Evolutionary conservation across 495 filamentous ascomycete genomes (phyloP).

Genomic region (Xylaria palmicola): DNA sequence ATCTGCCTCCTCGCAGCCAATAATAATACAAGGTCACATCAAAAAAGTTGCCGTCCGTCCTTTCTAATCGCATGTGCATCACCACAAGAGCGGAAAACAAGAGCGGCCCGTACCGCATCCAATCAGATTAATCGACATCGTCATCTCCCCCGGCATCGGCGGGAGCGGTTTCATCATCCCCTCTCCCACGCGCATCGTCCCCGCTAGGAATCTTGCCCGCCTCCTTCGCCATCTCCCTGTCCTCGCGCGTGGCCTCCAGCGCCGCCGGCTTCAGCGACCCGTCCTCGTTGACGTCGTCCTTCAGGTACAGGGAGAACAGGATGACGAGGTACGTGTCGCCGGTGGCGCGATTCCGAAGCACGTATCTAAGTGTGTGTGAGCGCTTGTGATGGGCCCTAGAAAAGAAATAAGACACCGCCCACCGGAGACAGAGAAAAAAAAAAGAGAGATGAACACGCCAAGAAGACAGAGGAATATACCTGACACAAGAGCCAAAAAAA

Average conservation of each 20-base stretch:
- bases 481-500: background rate
- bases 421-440: background rate
- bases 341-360: constrained; percentile 72
- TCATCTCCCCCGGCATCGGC: background rate
- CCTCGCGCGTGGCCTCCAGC: constrained; percentile 13
- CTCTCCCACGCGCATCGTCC: background rate
- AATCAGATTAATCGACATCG: constrained; percentile 1
- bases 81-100: background rate
- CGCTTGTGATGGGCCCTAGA: constrained; percentile 41
- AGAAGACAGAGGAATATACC: constrained; percentile 13
- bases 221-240: background rate
- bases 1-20: too few relatives aligned
- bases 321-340: constrained; percentile 74
- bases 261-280: constrained; percentile 50
- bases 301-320: constrained; percentile 68
- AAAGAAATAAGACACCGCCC: constrained; percentile 10
- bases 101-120: background rate
- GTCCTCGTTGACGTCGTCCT: constrained; percentile 60
- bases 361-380: constrained; percentile 77
- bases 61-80: too few relatives aligned
- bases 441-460: constrained; percentile 8
- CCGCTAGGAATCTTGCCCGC: background rate
- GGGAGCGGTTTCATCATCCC: background rate
- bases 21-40: too few relatives aligned
- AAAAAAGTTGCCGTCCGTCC: background rate